These are phyloP conservation scores for Nitzschia sp. DNA, from an alignment of 108 stramenopile species.

Conservation along the genomic window DNA sequence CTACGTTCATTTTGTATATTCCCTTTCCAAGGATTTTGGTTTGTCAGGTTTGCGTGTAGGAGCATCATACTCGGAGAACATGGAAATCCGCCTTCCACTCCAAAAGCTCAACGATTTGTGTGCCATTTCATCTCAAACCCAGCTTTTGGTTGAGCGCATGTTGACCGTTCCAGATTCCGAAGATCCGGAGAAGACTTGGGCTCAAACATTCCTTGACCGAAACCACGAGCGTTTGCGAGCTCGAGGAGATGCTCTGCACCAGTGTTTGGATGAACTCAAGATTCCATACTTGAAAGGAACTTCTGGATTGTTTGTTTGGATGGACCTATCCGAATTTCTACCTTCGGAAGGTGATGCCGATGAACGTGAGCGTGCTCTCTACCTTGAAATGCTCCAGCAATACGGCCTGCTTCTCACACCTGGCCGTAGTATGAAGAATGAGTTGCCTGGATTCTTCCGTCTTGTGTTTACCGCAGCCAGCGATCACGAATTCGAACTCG, in stretches of 20 bases:
- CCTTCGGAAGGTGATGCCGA: slow-evolving; percentile 47
- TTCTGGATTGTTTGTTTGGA: slow-evolving; percentile 83
- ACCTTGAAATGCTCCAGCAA: slow-evolving; percentile 66
- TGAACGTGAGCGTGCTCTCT: slow-evolving; percentile 69
- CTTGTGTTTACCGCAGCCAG: slow-evolving; percentile 84
- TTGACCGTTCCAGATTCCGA: slow-evolving; percentile 26
- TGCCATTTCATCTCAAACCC: slow-evolving; percentile 76
- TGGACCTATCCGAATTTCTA: slow-evolving; percentile 75
- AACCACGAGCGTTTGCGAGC: slow-evolving; percentile 54
- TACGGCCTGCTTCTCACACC: slow-evolving; percentile 84
- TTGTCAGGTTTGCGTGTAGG: slow-evolving; percentile 84
- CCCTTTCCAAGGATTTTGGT: slow-evolving; percentile 87
- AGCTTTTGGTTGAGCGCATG: slow-evolving; percentile 70
- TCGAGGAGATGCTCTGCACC: slow-evolving; percentile 54
- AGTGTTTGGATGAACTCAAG: slow-evolving; percentile 51
- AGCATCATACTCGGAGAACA: slow-evolving; percentile 75
- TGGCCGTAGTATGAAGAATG: slow-evolving; percentile 78
- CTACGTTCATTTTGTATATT: slow-evolving; percentile 79
- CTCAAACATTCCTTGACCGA: slow-evolving; percentile 48
- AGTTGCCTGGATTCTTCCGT: slow-evolving; percentile 81
- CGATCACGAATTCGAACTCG: slow-evolving; percentile 74
- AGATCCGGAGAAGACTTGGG: slow-evolving; percentile 36
- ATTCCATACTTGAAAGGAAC: slow-evolving; percentile 69
- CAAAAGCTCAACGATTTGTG: slow-evolving; percentile 87
- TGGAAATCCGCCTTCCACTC: slow-evolving; percentile 63